Evolutionary conservation across 2,329 filamentous ascomycete species (phyloP).

Genomic region (Xylariomycetidae sp.): DNA sequence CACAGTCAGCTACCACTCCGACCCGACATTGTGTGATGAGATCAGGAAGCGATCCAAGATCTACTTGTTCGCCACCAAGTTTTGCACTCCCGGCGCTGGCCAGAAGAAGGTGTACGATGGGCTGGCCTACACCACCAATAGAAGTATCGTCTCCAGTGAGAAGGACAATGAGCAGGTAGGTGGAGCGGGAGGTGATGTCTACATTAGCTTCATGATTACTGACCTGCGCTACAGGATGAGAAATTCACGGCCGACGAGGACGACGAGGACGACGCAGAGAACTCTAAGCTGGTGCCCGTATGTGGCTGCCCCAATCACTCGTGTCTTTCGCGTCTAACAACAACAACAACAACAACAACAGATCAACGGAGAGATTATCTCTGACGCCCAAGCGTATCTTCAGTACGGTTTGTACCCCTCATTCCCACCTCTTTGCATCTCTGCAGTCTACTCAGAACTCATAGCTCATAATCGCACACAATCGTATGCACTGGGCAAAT

Average conservation of each 20-base stretch:
- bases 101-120: slow-evolving; percentile 2
- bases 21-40: slow-evolving; percentile 1
- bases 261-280: background rate
- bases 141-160: background rate
- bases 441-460: background rate
- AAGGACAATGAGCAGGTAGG: slow-evolving; percentile 2
- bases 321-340: background rate
- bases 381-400: slow-evolving; percentile 4
- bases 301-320: background rate
- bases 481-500: slow-evolving; percentile 1
- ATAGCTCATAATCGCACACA: slow-evolving; percentile 1
- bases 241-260: background rate
- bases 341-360: background rate
- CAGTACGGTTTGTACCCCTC: slow-evolving; percentile 1
- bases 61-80: slow-evolving; percentile 6
- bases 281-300: slow-evolving; percentile 1
- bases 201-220: background rate
- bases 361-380: slow-evolving; percentile 8
- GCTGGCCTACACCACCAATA: background rate
- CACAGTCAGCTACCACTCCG: no score
- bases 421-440: background rate
- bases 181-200: background rate
- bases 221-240: slow-evolving; percentile 2
- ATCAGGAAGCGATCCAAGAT: slow-evolving; percentile 4
- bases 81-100: slow-evolving; percentile 1